Conservation (phyloP, 176 grass and related monocot genomes). For the Carex scoparia region DNA sequence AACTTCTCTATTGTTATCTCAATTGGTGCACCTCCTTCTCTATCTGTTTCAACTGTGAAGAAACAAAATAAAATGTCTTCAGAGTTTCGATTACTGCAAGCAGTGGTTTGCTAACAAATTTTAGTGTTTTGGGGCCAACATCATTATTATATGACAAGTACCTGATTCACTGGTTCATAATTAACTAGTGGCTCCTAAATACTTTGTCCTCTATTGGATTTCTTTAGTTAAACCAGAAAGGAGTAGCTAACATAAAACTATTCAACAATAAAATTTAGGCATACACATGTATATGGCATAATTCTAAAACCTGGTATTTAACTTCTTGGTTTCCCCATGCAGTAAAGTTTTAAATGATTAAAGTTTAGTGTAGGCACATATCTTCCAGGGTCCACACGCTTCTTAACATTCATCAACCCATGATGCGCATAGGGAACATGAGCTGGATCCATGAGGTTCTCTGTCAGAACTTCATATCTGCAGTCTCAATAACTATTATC, state of each 20-base stretch:
- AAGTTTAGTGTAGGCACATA: conserved; percentile 39
- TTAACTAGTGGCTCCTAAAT: too few relatives aligned
- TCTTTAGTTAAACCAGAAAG: too few relatives aligned
- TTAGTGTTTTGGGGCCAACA: neutral
- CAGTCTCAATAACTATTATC: neutral
- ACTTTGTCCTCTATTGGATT: too few relatives aligned
- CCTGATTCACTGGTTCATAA: too few relatives aligned
- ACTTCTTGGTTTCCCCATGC: too few relatives aligned
- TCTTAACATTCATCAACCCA: conserved; percentile 44
- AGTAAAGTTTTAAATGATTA: neutral
- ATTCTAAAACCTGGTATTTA: too few relatives aligned
- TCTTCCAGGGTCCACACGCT: conserved; percentile 58
- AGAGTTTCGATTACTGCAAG: neutral
- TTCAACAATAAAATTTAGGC: too few relatives aligned
- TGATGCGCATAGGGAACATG: conserved; percentile 76
- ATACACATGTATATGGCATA: too few relatives aligned
- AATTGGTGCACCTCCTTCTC: conserved; percentile 54
- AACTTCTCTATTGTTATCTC: conserved; percentile 52
- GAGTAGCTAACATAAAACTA: too few relatives aligned
- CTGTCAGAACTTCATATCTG: conserved; percentile 72
- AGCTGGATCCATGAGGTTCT: conserved; percentile 87
- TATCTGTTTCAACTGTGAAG: conserved; percentile 67
- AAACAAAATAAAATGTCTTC: neutral
- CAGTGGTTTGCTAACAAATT: neutral
- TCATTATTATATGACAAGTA: too few relatives aligned